These are phyloP conservation scores for Ogataea angusta DNA, from an alignment of 805 yeast genomes.

Conservation along the genomic window DNA sequence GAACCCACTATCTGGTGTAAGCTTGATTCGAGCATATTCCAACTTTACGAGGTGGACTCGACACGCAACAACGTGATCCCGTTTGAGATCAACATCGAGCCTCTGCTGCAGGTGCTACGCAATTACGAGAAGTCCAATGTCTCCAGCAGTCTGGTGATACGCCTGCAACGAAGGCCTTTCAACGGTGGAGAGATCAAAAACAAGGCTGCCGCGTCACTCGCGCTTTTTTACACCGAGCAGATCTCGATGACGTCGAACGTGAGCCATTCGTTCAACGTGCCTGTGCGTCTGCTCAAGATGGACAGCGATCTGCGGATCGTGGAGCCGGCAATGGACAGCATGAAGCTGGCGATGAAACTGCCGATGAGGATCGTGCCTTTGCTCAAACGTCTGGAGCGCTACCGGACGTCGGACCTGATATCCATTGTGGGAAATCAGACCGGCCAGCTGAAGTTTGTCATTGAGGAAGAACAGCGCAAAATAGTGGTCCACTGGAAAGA, in stretches of 20 bases:
- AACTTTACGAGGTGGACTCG: slow-evolving; percentile 49
- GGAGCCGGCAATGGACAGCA: slow-evolving; percentile 61
- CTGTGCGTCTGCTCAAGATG: slow-evolving; percentile 59
- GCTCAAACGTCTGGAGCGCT: slow-evolving; percentile 65
- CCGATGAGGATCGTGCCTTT: slow-evolving; percentile 48
- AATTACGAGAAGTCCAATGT: slow-evolving; percentile 54
- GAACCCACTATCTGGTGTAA: slow-evolving; percentile 74
- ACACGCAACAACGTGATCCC: slow-evolving; percentile 51
- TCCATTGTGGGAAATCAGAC: slow-evolving; percentile 46
- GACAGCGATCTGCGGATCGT: slow-evolving; percentile 49
- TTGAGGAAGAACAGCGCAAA: slow-evolving; percentile 53
- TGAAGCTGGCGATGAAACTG: slow-evolving; percentile 54
- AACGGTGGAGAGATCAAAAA: slow-evolving; percentile 16
- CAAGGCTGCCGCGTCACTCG: slow-evolving; percentile 46
- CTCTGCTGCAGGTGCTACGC: slow-evolving; percentile 52
- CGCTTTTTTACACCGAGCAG: slow-evolving; percentile 51
- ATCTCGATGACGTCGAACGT: slow-evolving; percentile 42
- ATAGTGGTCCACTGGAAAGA: slow-evolving; percentile 62
- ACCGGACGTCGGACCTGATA: slow-evolving; percentile 49
- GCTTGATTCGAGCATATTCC: slow-evolving; percentile 45
- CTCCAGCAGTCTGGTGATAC: slow-evolving; percentile 44
- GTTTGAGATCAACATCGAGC: slow-evolving; percentile 62
- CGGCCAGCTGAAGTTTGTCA: slow-evolving; percentile 49
- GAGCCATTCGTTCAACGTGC: slow-evolving; percentile 66
- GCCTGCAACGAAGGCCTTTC: slow-evolving; percentile 44